Percentiles rank a stretch among this genome's conserved stretches.
phyloP scores from a whole-genome alignment of 2,329 filamentous ascomycete species.

The Trichophyton verrucosum region DNA sequence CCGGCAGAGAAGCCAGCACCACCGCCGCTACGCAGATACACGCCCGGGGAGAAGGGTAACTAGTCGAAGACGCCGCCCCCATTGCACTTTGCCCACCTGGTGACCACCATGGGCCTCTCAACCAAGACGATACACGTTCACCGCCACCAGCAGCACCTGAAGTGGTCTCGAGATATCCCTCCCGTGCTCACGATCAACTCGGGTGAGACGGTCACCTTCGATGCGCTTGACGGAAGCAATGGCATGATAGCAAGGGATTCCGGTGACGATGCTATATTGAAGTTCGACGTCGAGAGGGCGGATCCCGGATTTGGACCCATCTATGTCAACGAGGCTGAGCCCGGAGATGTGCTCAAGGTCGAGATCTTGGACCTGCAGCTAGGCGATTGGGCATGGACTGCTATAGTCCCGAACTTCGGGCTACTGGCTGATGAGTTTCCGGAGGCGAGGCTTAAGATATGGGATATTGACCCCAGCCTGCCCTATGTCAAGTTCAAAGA shows the following conservation, averaged over 20 bases:
- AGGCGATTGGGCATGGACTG: slow-evolving; percentile 42
- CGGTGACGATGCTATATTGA: slow-evolving; percentile 27
- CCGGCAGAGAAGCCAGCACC: neutral
- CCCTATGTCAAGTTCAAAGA: slow-evolving; percentile 37
- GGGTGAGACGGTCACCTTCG: slow-evolving; percentile 38
- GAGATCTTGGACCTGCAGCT: slow-evolving; percentile 38
- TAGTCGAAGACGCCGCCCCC: neutral
- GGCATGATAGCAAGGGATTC: slow-evolving; percentile 38
- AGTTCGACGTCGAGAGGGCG: slow-evolving; percentile 31
- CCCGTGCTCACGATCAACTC: slow-evolving; percentile 39
- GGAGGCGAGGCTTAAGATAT: slow-evolving; percentile 37
- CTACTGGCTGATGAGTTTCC: slow-evolving; percentile 39
- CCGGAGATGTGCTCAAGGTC: slow-evolving; percentile 42
- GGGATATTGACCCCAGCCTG: slow-evolving; percentile 32
- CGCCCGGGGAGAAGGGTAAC: neutral
- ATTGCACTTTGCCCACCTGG: too few relatives aligned
- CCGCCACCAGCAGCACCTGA: slow-evolving; percentile 31
- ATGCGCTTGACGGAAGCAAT: slow-evolving; percentile 40
- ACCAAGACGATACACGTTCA: slow-evolving; percentile 25
- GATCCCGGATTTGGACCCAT: slow-evolving; percentile 44
- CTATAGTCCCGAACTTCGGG: slow-evolving; percentile 41
- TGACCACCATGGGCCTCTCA: slow-evolving; percentile 15
- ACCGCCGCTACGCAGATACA: neutral
- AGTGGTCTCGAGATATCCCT: slow-evolving; percentile 37
- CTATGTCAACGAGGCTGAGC: slow-evolving; percentile 37